These are phyloP conservation scores for Imleria badia DNA, from an alignment of 768 basidiomycete species.

Conservation along the genomic window DNA sequence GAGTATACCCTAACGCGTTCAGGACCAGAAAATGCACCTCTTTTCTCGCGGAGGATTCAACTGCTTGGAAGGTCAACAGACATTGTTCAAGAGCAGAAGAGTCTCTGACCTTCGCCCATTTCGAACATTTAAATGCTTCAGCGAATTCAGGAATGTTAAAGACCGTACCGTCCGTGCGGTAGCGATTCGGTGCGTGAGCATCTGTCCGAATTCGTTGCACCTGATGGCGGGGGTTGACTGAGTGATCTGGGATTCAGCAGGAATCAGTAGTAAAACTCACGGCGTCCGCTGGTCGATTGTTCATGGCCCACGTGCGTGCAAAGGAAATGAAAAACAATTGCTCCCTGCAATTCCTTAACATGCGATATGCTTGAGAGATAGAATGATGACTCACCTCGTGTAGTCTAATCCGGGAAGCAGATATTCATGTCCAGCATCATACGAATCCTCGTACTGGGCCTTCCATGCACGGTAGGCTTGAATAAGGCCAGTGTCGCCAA, in stretches of 20 bases:
- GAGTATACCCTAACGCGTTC: conserved; percentile 14
- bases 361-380: background rate
- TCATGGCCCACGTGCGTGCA: conserved; percentile 83
- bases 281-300: conserved; percentile 75
- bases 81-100: background rate
- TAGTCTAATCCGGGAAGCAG: conserved; percentile 79
- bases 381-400: conserved; percentile 50
- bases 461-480: conserved; percentile 94
- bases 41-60: conserved; percentile 81
- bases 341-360: conserved; percentile 50
- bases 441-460: conserved; percentile 61
- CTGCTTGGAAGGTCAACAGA: conserved; percentile 35
- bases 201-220: conserved; percentile 82
- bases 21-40: conserved; percentile 80
- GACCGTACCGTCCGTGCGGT: conserved; percentile 83
- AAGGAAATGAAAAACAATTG: conserved; percentile 95
- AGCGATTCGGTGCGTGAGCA: conserved; percentile 81
- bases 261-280: conserved; percentile 39
- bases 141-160: conserved; percentile 89
- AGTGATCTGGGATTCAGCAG: background rate
- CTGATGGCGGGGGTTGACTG: conserved; percentile 31
- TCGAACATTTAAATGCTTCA: conserved; percentile 78
- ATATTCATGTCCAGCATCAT: conserved; percentile 60
- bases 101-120: conserved; percentile 63
- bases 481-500: conserved; percentile 81